phyloP scores from a whole-genome alignment of 2,329 filamentous ascomycete genomes.

The Leptoxyphium fumago region DNA sequence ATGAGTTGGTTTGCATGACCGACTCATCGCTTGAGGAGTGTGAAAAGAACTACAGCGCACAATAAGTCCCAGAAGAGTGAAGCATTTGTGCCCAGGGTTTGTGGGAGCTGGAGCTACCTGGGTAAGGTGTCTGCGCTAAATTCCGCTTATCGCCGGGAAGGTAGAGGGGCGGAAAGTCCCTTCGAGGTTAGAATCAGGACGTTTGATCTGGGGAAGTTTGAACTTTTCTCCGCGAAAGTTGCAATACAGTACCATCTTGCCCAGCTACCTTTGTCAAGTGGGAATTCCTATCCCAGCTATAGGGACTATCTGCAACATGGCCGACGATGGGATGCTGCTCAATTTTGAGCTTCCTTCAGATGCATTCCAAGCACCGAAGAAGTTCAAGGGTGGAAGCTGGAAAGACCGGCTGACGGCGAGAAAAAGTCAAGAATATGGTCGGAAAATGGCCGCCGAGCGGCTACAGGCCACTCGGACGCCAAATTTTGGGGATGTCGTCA shows the following conservation, averaged over 20 bases:
- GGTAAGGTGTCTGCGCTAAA: not conserved
- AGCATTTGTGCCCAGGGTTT: too few species aligned
- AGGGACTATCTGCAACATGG: constrained; percentile 41
- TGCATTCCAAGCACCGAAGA: constrained; percentile 47
- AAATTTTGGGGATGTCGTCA: constrained; percentile 7
- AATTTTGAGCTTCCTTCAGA: constrained; percentile 69
- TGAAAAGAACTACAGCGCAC: too few species aligned
- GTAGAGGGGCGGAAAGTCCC: not conserved
- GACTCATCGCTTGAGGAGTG: too few species aligned
- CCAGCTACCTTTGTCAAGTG: too few species aligned
- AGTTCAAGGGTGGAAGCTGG: constrained; percentile 86
- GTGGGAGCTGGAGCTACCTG: not conserved
- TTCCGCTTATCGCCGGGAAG: not conserved
- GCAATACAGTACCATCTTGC: too few species aligned
- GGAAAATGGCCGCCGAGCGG: constrained; percentile 24
- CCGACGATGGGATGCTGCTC: constrained; percentile 85
- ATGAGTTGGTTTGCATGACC: too few species aligned
- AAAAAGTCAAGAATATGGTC: constrained; percentile 44
- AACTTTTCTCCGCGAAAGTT: too few species aligned
- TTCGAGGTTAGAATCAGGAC: too few species aligned
- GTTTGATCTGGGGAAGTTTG: too few species aligned
- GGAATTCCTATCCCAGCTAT: too few species aligned
- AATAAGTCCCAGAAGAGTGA: too few species aligned
- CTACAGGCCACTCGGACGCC: constrained; percentile 2
- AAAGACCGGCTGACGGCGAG: constrained; percentile 73